A percentile compares a stretch with the other conserved stretches of the same genome.
phyloP scores from a whole-genome alignment of 2,329 filamentous ascomycete species.

The Lachnellula willkommii region DNA sequence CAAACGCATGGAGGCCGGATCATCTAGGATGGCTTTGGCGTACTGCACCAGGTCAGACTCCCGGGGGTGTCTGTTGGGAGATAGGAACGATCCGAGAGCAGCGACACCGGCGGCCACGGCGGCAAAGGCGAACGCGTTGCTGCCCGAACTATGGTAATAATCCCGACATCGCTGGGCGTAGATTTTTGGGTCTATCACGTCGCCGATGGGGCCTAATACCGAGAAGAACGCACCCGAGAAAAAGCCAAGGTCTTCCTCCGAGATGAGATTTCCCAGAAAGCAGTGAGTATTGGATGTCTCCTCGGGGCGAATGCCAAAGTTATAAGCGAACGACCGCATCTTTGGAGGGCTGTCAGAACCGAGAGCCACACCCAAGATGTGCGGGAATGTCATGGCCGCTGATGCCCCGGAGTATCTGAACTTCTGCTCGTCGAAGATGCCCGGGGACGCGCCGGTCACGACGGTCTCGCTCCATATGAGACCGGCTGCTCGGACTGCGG shows the following conservation, averaged over 20 bases:
- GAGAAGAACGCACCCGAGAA: not conserved
- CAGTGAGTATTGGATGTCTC: not conserved
- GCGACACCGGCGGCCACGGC: not conserved
- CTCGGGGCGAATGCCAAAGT: not conserved
- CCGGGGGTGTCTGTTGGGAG: not conserved
- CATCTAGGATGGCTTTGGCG: not conserved
- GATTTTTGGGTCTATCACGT: not conserved
- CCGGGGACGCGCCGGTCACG: not conserved
- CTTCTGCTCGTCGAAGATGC: not conserved
- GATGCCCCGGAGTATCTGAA: not conserved
- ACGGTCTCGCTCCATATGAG: not conserved
- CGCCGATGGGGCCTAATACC: not conserved
- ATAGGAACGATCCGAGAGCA: not conserved
- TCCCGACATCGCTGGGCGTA: not conserved
- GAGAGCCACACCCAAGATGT: not conserved
- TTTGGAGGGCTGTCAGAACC: not conserved
- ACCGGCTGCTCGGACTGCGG: not conserved
- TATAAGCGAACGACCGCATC: not conserved
- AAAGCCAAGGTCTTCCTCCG: not conserved
- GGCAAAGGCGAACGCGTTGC: not conserved
- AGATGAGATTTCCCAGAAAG: not conserved
- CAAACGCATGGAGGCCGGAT: not conserved
- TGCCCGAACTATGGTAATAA: not conserved
- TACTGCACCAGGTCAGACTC: not conserved
- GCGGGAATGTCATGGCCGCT: not conserved